Evolutionary conservation across 2,329 filamentous ascomycete species (phyloP).

Genomic region (Pseudogymnoascus sp.): DNA sequence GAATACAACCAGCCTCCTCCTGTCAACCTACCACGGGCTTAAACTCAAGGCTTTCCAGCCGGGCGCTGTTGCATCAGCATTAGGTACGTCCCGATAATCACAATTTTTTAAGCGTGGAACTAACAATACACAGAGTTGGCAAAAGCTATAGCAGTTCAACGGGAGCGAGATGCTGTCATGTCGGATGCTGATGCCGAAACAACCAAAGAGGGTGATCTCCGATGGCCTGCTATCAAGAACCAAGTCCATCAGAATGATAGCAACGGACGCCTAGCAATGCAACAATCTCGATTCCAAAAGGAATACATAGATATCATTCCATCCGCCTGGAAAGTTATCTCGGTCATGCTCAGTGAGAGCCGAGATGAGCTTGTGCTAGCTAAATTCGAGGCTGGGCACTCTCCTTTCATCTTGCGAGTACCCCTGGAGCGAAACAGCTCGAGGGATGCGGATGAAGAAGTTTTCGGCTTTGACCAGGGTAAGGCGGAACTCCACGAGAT

Average conservation of each 20-base stretch:
- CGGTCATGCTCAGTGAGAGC: slow-evolving; percentile 74
- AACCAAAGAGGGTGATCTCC: slow-evolving; percentile 28
- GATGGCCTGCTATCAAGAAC: slow-evolving; percentile 34
- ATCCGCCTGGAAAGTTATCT: slow-evolving; percentile 73
- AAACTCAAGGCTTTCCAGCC: slow-evolving; percentile 36
- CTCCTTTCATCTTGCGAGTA: slow-evolving; percentile 78
- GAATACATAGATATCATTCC: slow-evolving; percentile 85
- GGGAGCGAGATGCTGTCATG: slow-evolving; percentile 51
- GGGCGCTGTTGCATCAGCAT: slow-evolving; percentile 52
- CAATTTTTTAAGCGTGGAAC: neutral
- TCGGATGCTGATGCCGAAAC: slow-evolving; percentile 16
- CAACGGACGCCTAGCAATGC: slow-evolving; percentile 33
- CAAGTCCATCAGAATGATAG: slow-evolving; percentile 25
- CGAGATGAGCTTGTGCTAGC: slow-evolving; percentile 80
- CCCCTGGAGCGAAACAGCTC: slow-evolving; percentile 77
- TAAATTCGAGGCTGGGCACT: slow-evolving; percentile 67
- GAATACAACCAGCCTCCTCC: slow-evolving; percentile 56
- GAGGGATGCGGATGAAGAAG: slow-evolving; percentile 69
- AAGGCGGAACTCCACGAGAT: slow-evolving; percentile 75
- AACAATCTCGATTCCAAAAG: slow-evolving; percentile 57
- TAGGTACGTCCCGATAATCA: slow-evolving; percentile 28
- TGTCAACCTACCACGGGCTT: slow-evolving; percentile 36
- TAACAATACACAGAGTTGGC: slow-evolving; percentile 47
- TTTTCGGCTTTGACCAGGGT: slow-evolving; percentile 77
- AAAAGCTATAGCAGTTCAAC: slow-evolving; percentile 58